phyloP scores from a whole-genome alignment of 768 basidiomycete genomes.

The Favolaschia claudopus region DNA sequence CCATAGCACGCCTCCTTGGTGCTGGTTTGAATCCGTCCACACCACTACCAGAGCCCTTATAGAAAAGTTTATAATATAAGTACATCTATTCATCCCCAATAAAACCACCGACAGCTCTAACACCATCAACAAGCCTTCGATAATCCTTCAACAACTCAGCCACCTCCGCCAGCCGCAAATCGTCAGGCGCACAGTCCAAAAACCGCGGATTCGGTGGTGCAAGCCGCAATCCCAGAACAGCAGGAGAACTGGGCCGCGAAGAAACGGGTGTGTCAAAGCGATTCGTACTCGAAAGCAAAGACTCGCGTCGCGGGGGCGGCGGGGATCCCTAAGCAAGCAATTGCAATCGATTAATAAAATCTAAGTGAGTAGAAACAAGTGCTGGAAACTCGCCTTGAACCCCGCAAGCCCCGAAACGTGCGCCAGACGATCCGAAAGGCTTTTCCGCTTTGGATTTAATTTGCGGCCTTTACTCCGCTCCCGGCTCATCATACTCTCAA shows the following conservation, averaged over 20 bases:
- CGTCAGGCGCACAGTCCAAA: slow-evolving; percentile 74
- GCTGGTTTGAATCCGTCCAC: no score
- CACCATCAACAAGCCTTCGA: slow-evolving; percentile 73
- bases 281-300: slow-evolving; percentile 19
- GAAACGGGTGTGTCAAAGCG: slow-evolving; percentile 46
- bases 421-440: slow-evolving; percentile 83
- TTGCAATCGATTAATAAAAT: slow-evolving; percentile 24
- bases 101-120: slow-evolving; percentile 69
- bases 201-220: slow-evolving; percentile 75
- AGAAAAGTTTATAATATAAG: no score
- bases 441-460: slow-evolving; percentile 56
- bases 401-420: slow-evolving; percentile 71
- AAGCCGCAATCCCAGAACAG: slow-evolving; percentile 45
- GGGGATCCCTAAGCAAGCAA: slow-evolving; percentile 45
- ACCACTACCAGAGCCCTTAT: no score
- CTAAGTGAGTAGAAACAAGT: background rate
- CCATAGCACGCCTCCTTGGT: no score
- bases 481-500: slow-evolving; percentile 82
- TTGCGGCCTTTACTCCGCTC: slow-evolving; percentile 21
- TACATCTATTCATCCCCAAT: slow-evolving; percentile 29
- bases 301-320: slow-evolving; percentile 37
- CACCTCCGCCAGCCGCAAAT: slow-evolving; percentile 84
- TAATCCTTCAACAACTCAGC: slow-evolving; percentile 84
- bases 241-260: slow-evolving; percentile 48
- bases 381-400: slow-evolving; percentile 43